Conservation (phyloP, 202 grass and related monocot species). For the Digitaria exilis region DNA sequence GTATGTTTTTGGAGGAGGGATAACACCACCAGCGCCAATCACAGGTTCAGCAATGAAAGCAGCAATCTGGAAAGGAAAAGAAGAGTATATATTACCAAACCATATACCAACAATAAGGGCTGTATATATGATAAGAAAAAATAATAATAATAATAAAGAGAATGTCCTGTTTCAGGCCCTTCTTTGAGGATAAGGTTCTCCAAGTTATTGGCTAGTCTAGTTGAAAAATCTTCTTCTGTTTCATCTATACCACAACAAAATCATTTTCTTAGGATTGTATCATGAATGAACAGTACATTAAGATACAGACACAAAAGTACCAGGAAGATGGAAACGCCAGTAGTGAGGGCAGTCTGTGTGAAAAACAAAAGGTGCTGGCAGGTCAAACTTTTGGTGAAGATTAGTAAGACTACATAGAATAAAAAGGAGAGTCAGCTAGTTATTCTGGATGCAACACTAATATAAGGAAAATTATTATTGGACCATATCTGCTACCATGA, state of each 20-base stretch:
- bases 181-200: conserved; percentile 91
- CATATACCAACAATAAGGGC: no score
- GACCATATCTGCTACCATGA: no score
- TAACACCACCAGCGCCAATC: conserved; percentile 95
- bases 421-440: no score
- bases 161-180: conserved; percentile 93
- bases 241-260: conserved; percentile 54
- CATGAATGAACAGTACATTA: no score
- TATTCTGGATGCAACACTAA: no score
- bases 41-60: no score
- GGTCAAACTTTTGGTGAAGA: conserved; percentile 93
- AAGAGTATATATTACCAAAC: no score
- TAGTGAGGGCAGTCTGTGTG: conserved; percentile 96
- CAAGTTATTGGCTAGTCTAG: no score
- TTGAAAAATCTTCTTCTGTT: conserved; percentile 87
- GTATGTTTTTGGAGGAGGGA: conserved; percentile 85
- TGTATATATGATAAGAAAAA: no score
- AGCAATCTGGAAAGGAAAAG: conserved; percentile 61
- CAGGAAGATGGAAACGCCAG: conserved; percentile 85
- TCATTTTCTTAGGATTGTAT: conserved; percentile 15
- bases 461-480: no score
- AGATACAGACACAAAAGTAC: no score
- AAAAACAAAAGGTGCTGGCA: conserved; percentile 78
- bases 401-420: conserved; percentile 91
- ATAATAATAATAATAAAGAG: no score